Evolutionary conservation across 305 asterid species (phyloP).

Genomic region (Fraxinus floribunda): DNA sequence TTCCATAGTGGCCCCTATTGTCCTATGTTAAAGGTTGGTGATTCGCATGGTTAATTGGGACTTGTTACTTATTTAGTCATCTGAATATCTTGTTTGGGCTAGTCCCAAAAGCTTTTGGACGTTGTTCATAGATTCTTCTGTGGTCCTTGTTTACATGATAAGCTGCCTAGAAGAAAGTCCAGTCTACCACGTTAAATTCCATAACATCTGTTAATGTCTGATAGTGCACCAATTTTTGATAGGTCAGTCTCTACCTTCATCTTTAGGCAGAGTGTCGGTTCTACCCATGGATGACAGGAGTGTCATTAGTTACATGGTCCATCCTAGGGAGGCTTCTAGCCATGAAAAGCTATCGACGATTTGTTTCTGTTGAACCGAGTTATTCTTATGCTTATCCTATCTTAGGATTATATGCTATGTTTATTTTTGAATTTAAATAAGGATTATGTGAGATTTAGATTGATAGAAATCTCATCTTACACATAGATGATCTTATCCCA

Average conservation of each 20-base stretch:
- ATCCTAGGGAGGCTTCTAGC: background rate
- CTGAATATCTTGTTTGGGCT: background rate
- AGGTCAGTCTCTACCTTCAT: background rate
- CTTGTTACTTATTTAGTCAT: background rate
- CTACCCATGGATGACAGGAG: background rate
- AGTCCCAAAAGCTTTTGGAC: background rate
- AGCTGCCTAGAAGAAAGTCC: background rate
- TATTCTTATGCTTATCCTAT: background rate
- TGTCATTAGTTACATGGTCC: background rate
- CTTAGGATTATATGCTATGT: background rate
- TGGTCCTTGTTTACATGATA: background rate
- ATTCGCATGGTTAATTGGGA: background rate
- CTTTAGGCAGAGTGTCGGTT: background rate
- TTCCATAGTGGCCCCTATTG: background rate
- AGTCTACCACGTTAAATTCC: background rate
- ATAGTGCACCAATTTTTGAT: background rate
- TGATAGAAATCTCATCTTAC: background rate
- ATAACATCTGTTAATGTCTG: background rate
- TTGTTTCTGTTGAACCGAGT: background rate
- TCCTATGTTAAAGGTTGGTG: background rate
- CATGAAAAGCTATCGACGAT: background rate
- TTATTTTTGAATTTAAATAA: too few species aligned
- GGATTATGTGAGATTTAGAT: too few species aligned
- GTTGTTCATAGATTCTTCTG: background rate
- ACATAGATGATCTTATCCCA: too few species aligned